Evolutionary conservation across 1,284 basidiomycete species (phyloP), one percentile per base, ranked within the genome.

Genomic region (Cryptococcus jaspeensis): DNA sequence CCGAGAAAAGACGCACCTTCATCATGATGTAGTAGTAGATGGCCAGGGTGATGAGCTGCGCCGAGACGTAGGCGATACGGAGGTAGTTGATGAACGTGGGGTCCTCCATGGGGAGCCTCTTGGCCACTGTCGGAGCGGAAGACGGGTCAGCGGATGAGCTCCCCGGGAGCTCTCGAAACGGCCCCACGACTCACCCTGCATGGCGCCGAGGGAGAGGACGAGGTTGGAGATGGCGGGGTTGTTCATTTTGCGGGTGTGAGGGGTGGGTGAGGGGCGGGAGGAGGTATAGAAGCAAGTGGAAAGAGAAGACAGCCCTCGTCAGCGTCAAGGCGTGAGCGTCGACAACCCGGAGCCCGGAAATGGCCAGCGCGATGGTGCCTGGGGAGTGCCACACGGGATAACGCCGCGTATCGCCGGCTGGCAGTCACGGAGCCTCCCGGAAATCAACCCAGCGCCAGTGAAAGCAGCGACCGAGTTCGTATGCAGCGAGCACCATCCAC

Each of bases 31-130:
- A 77, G 60, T 68, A 72, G 73, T 73, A 77, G 52, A 73, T 53
- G 25, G 54, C 67, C 39, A 74, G 44, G 3, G 70, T 60, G 28
- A 73, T 42, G 48, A 71, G 46, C 59, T 75, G 93, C 16, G 86
- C 84, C 35, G 82, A 75, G 55, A 92, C 84, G 74, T 98, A 98
- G 39, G 84, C 90, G 44, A 89, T 81, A 50, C 94, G 88, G 54
- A 93, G 89, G 73, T 90, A 91, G 69, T 81, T 80, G 68, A 98
- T 84, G 50, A 89, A 83, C 59, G 87, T 80, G 11, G 92, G 91
- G 76, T 97, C 87, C 47, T 96, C 91, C 69, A 97, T 93, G 15
- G 91, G 88, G 65, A 98, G 88, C 78, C 86, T 89, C 68, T 90
- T 85, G 63, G 92, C 92, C 75, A 96, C 89, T 68, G 55, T 35